Conservation (phyloP, 192 early-diverging fungal species). For the Piromyces finnis region DNA sequence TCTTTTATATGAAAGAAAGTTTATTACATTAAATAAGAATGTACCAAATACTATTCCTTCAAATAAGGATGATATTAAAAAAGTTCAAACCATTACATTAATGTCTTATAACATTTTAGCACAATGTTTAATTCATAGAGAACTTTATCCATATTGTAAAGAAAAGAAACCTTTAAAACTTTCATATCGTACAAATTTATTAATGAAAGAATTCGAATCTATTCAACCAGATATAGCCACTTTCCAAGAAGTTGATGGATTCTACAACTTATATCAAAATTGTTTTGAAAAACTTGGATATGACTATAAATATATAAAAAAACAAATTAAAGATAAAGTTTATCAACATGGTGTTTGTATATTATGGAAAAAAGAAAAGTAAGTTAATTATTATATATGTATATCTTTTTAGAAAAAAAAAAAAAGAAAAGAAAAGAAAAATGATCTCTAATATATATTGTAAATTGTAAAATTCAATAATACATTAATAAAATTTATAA, state of each 20-base stretch:
- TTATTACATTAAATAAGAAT: not conserved
- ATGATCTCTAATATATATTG: too few species aligned
- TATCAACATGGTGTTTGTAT: not conserved
- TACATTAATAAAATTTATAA: too few species aligned
- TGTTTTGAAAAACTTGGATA: not conserved
- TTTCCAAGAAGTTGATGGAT: not conserved
- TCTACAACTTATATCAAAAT: not conserved
- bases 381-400: too few species aligned
- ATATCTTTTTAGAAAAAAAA: too few species aligned
- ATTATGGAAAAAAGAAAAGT: not conserved
- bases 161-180: not conserved
- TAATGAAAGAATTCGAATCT: not conserved
- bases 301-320: not conserved
- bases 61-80: not conserved
- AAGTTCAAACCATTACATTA: not conserved
- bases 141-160: not conserved
- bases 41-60: not conserved
- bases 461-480: too few species aligned
- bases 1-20: not conserved
- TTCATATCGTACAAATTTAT: not conserved
- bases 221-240: not conserved
- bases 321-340: not conserved
- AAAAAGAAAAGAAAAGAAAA: too few species aligned
- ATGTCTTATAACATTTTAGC: not conserved
- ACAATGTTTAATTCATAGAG: not conserved